phyloP scores from a whole-genome alignment of 2,329 filamentous ascomycete species.

The Graphilbum fragrans region DNA sequence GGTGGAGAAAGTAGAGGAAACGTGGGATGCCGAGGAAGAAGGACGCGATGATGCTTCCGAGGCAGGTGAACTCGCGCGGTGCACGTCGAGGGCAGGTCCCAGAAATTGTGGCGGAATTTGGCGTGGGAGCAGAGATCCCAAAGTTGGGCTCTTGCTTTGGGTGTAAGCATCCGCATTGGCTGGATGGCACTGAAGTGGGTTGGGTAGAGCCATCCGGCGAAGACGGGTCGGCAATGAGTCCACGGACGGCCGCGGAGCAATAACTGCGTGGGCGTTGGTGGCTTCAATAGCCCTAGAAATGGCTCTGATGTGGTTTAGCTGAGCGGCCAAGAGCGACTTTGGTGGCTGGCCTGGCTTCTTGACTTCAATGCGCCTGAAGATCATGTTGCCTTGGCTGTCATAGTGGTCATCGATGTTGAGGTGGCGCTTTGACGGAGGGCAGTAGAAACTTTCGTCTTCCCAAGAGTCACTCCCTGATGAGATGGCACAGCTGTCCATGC shows the following conservation, averaged over 20 bases:
- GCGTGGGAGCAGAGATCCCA: neutral
- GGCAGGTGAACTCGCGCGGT: neutral
- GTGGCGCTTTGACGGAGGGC: neutral
- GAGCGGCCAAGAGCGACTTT: neutral
- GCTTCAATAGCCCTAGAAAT: neutral
- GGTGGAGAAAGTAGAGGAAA: neutral
- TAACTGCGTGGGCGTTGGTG: neutral
- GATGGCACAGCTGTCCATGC: constrained; percentile 1
- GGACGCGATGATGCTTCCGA: neutral
- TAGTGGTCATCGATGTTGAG: neutral
- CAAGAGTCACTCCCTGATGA: neutral
- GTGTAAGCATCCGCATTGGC: neutral
- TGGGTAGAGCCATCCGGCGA: neutral
- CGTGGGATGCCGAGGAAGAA: neutral
- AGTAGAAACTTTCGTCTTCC: neutral
- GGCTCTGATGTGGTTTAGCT: neutral
- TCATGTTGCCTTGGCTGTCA: neutral
- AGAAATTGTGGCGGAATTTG: neutral
- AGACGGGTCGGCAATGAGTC: neutral
- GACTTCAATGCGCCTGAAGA: neutral
- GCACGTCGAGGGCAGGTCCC: neutral
- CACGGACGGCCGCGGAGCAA: too few relatives aligned
- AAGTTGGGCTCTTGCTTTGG: neutral
- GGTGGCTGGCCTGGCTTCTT: neutral
- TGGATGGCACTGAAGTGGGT: constrained; percentile 7